A percentile compares a stretch with the other conserved stretches of the same genome.
Conservation (phyloP, 768 basidiomycete genomes). For the Collybiopsis luxurians region DNA sequence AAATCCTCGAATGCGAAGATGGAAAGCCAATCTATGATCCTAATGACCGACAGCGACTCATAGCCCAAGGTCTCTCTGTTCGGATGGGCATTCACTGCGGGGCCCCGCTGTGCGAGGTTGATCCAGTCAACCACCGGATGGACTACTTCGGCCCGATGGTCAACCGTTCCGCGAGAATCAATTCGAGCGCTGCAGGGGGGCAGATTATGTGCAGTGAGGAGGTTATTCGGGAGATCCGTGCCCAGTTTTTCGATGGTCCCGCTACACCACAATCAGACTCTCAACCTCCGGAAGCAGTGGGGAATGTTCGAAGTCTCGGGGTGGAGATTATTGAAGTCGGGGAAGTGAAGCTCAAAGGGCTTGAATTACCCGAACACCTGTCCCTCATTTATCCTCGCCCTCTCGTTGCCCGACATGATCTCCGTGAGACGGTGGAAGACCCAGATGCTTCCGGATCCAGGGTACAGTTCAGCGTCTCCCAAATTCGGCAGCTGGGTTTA, state of each 20-base stretch:
- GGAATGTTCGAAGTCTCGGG: constrained; percentile 72
- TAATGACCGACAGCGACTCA: constrained; percentile 57
- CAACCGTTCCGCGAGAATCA: constrained; percentile 88
- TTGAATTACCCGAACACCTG: constrained; percentile 87
- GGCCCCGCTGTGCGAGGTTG: constrained; percentile 82
- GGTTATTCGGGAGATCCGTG: constrained; percentile 77
- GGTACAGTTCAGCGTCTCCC: constrained; percentile 68
- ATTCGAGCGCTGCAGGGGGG: constrained; percentile 80
- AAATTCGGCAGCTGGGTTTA: constrained; percentile 70
- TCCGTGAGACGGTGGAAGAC: constrained; percentile 37
- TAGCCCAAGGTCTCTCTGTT: constrained; percentile 88
- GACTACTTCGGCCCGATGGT: constrained; percentile 98
- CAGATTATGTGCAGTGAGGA: constrained; percentile 93
- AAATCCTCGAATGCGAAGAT: constrained; percentile 90
- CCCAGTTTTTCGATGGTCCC: constrained; percentile 53
- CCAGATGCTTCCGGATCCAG: constrained; percentile 39
- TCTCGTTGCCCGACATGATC: constrained; percentile 67
- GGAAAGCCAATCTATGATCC: constrained; percentile 76
- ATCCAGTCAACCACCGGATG: constrained; percentile 92
- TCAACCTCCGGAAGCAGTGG: constrained; percentile 61
- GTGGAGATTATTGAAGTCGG: constrained; percentile 74
- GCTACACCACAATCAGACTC: constrained; percentile 59
- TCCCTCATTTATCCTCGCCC: constrained; percentile 80
- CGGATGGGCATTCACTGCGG: constrained; percentile 99
- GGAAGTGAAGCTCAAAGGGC: constrained; percentile 90